Percentiles rank a stretch among this genome's conserved stretches.
These are phyloP conservation scores for Paecilomyces variotii DNA, from an alignment of 2,329 filamentous ascomycete genomes.

Conservation along the genomic window DNA sequence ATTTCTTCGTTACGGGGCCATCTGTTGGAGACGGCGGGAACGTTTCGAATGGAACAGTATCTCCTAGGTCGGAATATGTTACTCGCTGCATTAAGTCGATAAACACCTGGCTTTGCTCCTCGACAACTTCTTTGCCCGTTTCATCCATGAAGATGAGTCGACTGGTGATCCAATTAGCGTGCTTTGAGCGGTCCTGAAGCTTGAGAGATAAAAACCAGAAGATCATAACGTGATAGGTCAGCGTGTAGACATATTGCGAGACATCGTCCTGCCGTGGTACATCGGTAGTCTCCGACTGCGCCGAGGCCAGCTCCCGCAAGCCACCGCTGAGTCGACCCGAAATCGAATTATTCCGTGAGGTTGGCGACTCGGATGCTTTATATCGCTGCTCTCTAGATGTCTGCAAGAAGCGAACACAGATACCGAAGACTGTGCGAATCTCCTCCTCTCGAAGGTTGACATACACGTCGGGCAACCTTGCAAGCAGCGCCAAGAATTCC, in stretches of 20 bases:
- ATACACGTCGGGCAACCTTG: slow-evolving; percentile 74
- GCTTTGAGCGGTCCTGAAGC: slow-evolving; percentile 69
- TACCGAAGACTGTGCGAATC: slow-evolving; percentile 88
- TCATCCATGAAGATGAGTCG: slow-evolving; percentile 71
- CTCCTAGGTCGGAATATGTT: slow-evolving; percentile 75
- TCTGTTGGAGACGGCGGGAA: slow-evolving; percentile 35
- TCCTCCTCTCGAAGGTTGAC: slow-evolving; percentile 87
- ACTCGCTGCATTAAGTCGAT: slow-evolving; percentile 92
- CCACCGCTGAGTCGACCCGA: slow-evolving; percentile 36
- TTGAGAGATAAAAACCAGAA: slow-evolving; percentile 95
- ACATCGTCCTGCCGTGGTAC: slow-evolving; percentile 59
- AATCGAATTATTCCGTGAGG: slow-evolving; percentile 25
- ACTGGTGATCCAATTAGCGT: slow-evolving; percentile 85
- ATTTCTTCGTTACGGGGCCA: slow-evolving; percentile 37
- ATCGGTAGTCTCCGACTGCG: slow-evolving; percentile 23
- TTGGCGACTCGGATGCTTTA: slow-evolving; percentile 23
- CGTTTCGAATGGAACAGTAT: slow-evolving; percentile 42
- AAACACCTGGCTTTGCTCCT: slow-evolving; percentile 89
- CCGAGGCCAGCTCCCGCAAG: slow-evolving; percentile 33
- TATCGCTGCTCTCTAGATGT: slow-evolving; percentile 61
- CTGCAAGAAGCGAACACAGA: slow-evolving; percentile 88
- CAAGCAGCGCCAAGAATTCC: slow-evolving; percentile 86
- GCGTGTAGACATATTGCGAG: slow-evolving; percentile 85
- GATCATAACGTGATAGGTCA: slow-evolving; percentile 90
- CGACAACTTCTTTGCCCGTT: slow-evolving; percentile 64